Percentiles rank a stretch among this genome's conserved stretches.
phyloP scores from a whole-genome alignment of 2,329 filamentous ascomycete species.

The Malbranchea zuffiana region DNA sequence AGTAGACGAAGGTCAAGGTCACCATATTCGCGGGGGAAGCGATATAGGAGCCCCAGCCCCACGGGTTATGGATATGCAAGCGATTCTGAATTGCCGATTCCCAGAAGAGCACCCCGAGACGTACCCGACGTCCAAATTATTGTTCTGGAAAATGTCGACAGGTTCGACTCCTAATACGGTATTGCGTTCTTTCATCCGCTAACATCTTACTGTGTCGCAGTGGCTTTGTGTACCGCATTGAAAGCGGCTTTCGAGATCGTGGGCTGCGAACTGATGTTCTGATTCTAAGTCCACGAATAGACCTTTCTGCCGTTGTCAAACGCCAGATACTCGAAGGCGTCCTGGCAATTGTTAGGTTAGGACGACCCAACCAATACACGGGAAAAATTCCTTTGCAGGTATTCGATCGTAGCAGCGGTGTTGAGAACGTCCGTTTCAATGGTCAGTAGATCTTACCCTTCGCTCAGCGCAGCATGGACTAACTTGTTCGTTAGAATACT shows the following conservation, averaged over 20 bases:
- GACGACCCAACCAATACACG: conserved; percentile 54
- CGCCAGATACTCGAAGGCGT: conserved; percentile 83
- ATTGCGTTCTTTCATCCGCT: background rate
- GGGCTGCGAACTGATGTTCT: conserved; percentile 68
- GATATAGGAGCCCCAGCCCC: conserved; percentile 61
- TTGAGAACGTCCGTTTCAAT: conserved; percentile 67
- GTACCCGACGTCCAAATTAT: conserved; percentile 87
- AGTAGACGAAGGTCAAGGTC: conserved; percentile 59
- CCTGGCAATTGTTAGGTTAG: conserved; percentile 68
- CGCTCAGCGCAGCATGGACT: conserved; percentile 13
- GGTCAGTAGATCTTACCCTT: conserved; percentile 30
- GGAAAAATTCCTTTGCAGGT: conserved; percentile 72
- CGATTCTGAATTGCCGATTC: conserved; percentile 58
- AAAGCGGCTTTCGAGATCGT: conserved; percentile 60
- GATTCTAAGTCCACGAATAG: conserved; percentile 64
- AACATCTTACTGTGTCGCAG: conserved; percentile 26
- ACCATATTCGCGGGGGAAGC: conserved; percentile 52
- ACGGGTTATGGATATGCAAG: conserved; percentile 38
- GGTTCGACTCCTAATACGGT: conserved; percentile 26
- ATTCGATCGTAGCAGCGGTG: conserved; percentile 69
- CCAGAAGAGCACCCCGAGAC: conserved; percentile 59
- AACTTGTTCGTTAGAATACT: conserved; percentile 51
- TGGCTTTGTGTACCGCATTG: conserved; percentile 74
- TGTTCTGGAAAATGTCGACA: conserved; percentile 63
- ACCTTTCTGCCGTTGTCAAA: conserved; percentile 68